Base-by-base conservation (phyloP, 306 rosid genomes). In the Luffa acutangula region DNA sequence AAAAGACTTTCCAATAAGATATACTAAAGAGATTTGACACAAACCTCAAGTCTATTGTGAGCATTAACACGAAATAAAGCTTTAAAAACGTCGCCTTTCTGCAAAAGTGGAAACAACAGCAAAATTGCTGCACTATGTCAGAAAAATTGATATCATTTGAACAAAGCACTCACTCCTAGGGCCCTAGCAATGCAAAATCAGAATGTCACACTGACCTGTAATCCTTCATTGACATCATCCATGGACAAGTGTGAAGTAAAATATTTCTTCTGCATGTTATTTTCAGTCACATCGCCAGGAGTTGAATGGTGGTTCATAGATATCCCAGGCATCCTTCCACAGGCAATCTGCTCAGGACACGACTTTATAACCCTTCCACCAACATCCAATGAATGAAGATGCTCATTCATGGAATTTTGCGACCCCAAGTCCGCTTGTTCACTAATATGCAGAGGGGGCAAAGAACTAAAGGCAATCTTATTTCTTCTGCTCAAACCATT, bases 41-140 rank as follows among this genome's bases (percentile, higher is more conserved):
- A 77, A 80, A 92, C 98, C 97, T 95, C 98, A 52, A 83, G 74
- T 83, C 87, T 89, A 77, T 95, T 91, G 87, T 90, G 91, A 21
- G 92, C 96, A 84, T 95, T 95, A 85, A 95, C 96, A 60, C 57
- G 90, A 80, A 95, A 90, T 72, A 84, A 79, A 83, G 97, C 93
- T 88, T 83, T 95, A 58, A 89, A 91, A 80, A 81, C 85, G 80
- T 84, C 89, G 51, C 97, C 97, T 78, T 80, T 91, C 98, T 95
- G 95, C 88, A 82, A 85, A 62, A 83, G 31, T 76, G 71, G 10
- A 84, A 58, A 78, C 5, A 84, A 67, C 52, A 81, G 69, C 81
- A 9, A 31, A 54, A 34, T 80, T 71, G 59, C 48, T 46, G 60
- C 63, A 78, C 45, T 13, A 46, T 63, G 18, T 42, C 56, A 45